Base-by-base conservation (phyloP, 1,139 yeast genomes). In the Arxiozyma heterogenica region DNA sequence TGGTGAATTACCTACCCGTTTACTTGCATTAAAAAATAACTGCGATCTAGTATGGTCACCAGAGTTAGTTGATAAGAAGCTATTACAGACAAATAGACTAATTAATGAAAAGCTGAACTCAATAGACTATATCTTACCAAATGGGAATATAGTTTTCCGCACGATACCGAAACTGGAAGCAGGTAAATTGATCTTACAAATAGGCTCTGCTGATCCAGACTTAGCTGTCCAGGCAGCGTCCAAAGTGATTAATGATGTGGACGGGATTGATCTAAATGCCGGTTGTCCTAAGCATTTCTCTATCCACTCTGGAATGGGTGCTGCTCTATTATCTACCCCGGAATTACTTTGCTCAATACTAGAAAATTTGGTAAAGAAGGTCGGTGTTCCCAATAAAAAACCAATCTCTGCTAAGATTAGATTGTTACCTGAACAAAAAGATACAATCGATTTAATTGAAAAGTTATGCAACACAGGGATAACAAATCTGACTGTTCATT, bases 21-120 rank as follows among this genome's bases (percentile, higher is more conserved):
- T 91, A 12, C 69, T 91, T 61, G 83, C 96, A 0, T 74, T 93
- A 39, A 79, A 79, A 59, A 77, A 88, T 67, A 97, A 97, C 0
- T 96, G 96, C 0, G 98, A 91, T 67, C 73, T 93, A 53, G 98
- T 93, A 4, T 93, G 98, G 98, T 81, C 81, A 15, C 98, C 98
- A 0, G 98, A 93, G 68, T 84, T 90, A 56, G 81, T 93, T 38
- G 98, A 93, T 67, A 86, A 84, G 68, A 90, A 90, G 66, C 71
- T 93, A 48, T 66, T 90, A 41, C 79, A 80, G 39, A 87, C 96
- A 64, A 77, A 75, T 46, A 75, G 98, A 59, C 72, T 75, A 0
- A 75, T 71, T n/a, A 86, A 86, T 65, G 65, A 67, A 0, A 67
- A 67, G 30, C 67, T 84, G 55, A 77, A 82, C 52, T 82, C 93